Evolutionary conservation across 2,329 filamentous ascomycete genomes (phyloP).

Genomic region (Lasiodiplodia gonubiensis): DNA sequence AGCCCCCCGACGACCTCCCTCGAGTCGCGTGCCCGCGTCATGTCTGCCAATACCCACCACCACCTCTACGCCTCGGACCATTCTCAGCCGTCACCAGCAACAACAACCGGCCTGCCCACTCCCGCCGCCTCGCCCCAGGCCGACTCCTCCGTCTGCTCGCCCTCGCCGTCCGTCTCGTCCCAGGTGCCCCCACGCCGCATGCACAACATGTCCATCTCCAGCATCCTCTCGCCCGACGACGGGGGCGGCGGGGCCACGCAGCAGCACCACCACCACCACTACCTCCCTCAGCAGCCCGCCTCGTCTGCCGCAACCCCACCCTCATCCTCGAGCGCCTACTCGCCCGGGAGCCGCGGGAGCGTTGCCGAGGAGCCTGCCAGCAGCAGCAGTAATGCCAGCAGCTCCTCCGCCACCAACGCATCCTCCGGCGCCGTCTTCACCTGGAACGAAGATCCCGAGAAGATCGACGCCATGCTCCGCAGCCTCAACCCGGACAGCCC

Average conservation of each 20-base stretch:
- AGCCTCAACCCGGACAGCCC: slow-evolving; percentile 22
- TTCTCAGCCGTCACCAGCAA: slow-evolving; percentile 2
- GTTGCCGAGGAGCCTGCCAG: background rate
- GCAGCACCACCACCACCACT: too few species aligned
- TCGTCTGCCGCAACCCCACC: background rate
- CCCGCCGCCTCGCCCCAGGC: slow-evolving; percentile 25
- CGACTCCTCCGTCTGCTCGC: slow-evolving; percentile 1
- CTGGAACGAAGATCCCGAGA: slow-evolving; percentile 25
- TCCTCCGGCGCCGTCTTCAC: slow-evolving; percentile 5
- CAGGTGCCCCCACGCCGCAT: slow-evolving; percentile 12
- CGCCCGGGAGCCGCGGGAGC: background rate
- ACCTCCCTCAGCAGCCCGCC: background rate
- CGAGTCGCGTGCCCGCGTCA: slow-evolving; percentile 10
- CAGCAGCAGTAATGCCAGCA: background rate
- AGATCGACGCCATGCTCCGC: slow-evolving; percentile 24
- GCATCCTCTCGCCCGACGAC: slow-evolving; percentile 25
- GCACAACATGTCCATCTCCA: slow-evolving; percentile 29
- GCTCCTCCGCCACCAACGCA: background rate
- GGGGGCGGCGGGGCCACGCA: background rate
- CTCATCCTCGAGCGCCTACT: slow-evolving; percentile 4
- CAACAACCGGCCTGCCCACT: slow-evolving; percentile 25
- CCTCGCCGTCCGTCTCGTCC: slow-evolving; percentile 10
- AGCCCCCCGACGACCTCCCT: slow-evolving; percentile 1
- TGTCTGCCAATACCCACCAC: slow-evolving; percentile 13
- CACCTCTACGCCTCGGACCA: slow-evolving; percentile 5